Base-by-base conservation (phyloP, 768 basidiomycete genomes). In the Lyophyllum semitale region DNA sequence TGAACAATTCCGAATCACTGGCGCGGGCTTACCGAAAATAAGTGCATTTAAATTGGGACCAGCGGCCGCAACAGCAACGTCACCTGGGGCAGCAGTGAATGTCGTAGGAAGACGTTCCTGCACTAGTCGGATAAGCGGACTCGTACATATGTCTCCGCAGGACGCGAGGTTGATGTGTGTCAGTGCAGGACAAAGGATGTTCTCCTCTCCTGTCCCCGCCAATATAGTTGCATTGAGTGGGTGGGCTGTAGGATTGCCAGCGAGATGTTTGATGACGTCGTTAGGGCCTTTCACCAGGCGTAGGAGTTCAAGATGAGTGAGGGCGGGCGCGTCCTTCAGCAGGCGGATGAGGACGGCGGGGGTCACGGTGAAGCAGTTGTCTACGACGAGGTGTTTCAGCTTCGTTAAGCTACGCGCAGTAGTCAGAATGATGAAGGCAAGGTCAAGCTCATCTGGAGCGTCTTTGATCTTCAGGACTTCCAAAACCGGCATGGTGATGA, bases 141-240 rank as follows among this genome's bases (percentile, higher is more conserved):
- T 82, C 0, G 82, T 81, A 43, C 69, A 71, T 15, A 89, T 66
- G 51, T 84, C 81, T 0, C 78, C 65, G 58, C 81, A 84, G 33
- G 73, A 60, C 0, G 87, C 84, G 44, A 90, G 69, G 51, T 89
- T 76, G 53, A 89, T 63, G 38, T 81, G 69, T n/a, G 67, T 72
- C 26, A 87, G 32, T 2, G 58, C 55, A 11, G 83, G 84, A 54
- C 85, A 88, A 6, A 75, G 55, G 22, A 73, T 46, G 33, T 32
- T 42, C 15, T 27, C 23, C 1, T 41, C 40, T 8, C 20, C 33
- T 15, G 48, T 30, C 15, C 18, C 48, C 30, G 32, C 26, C 15
- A 27, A 22, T 12, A 32, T 53, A 7, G 20, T 55, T 27, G 6
- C 37, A 29, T 37, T 48, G 37, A 30, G 20, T 25, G 40, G 18